Evolutionary conservation across 179 eudicot genomes (phyloP).

Genomic region (Pouteria campechiana): DNA sequence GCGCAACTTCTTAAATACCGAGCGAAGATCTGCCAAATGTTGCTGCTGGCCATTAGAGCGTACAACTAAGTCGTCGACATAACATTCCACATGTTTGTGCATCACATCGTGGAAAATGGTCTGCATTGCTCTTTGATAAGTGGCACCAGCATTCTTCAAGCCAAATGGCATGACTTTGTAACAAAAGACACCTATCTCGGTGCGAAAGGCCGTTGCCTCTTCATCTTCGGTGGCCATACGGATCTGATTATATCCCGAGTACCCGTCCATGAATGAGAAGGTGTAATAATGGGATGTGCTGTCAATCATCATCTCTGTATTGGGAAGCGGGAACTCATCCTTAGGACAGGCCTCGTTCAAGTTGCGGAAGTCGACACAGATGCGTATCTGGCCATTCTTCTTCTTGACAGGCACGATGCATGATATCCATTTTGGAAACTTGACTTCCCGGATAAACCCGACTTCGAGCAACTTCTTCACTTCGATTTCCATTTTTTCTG

Average conservation of each 20-base stretch:
- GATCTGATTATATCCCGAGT: slow-evolving; percentile 1
- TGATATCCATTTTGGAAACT: neutral
- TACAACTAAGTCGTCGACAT: neutral
- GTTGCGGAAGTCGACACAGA: neutral
- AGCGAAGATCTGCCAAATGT: neutral
- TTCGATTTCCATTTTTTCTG: neutral
- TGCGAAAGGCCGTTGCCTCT: neutral
- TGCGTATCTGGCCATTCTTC: neutral
- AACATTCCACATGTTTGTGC: slow-evolving; percentile 4
- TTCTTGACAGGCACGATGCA: neutral
- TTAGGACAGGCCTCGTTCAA: slow-evolving; percentile 2
- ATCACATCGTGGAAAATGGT: slow-evolving; percentile 5
- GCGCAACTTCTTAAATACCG: neutral
- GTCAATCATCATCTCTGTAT: neutral
- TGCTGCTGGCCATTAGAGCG: neutral
- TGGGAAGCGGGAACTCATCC: neutral
- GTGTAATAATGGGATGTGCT: neutral
- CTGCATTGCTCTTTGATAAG: slow-evolving; percentile 6
- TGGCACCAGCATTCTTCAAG: slow-evolving; percentile 4
- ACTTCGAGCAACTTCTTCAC: neutral
- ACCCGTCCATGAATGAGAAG: slow-evolving; percentile 3
- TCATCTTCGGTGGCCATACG: slow-evolving; percentile 1
- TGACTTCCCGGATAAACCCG: slow-evolving; percentile 1
- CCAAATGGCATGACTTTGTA: slow-evolving; percentile 10
- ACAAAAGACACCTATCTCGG: neutral